phyloP scores from a whole-genome alignment of 306 rosid genomes.

The Pachyrhizus erosus region DNA sequence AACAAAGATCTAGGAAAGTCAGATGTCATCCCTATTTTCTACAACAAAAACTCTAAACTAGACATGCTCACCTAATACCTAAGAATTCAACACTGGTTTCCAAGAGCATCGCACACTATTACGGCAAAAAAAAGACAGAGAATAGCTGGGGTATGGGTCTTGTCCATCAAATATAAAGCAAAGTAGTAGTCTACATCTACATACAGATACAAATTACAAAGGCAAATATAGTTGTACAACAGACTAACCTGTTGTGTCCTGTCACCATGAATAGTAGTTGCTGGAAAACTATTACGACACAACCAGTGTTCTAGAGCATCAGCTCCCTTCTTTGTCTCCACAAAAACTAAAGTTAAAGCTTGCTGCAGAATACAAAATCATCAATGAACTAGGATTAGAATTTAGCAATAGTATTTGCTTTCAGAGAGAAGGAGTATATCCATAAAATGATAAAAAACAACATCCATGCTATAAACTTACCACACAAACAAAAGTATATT shows the following conservation, averaged over 20 bases:
- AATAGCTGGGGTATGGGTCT: not conserved
- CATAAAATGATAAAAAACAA: conserved; percentile 2
- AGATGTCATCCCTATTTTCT: not conserved
- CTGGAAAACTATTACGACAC: conserved; percentile 84
- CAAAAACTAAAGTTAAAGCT: conserved; percentile 93
- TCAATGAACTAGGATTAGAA: not conserved
- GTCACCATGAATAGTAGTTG: conserved; percentile 97
- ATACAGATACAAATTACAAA: not conserved
- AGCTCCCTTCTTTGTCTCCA: conserved; percentile 99
- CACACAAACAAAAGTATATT: no score
- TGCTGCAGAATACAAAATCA: conserved; percentile 64
- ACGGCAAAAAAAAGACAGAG: conserved; percentile 5
- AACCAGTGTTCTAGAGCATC: conserved; percentile 94
- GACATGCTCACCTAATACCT: not conserved
- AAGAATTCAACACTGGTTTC: not conserved
- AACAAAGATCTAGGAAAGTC: not conserved
- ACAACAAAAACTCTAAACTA: not conserved
- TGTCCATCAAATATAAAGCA: not conserved
- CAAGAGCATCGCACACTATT: not conserved
- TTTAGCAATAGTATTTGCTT: not conserved
- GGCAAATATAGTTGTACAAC: conserved; percentile 11
- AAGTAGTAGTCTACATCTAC: not conserved
- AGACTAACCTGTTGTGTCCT: conserved; percentile 90
- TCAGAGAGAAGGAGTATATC: not conserved
- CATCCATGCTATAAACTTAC: conserved; percentile 1